Conservation (phyloP, 2,329 filamentous ascomycete genomes). For the Colletotrichum sp. region DNA sequence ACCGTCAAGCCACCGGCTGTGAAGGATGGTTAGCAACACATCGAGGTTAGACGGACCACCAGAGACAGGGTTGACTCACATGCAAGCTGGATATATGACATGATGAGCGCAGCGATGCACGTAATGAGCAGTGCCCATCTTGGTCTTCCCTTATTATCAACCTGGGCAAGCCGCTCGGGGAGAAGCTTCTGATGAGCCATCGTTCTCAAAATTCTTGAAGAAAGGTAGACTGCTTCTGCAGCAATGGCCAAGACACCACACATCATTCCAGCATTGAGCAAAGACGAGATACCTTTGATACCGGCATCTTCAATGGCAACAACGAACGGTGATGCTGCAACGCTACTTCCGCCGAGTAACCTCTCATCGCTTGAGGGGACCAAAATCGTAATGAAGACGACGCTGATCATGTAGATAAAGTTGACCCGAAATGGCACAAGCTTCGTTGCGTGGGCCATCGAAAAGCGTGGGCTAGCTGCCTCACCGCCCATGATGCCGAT, state of each 20-base stretch:
- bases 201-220: background rate
- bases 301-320: background rate
- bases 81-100: background rate
- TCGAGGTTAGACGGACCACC: background rate
- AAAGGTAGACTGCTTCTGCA: background rate
- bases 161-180: background rate
- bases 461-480: background rate
- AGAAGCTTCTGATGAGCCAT: background rate
- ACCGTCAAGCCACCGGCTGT: background rate
- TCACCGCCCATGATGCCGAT: background rate
- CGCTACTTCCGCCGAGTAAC: background rate
- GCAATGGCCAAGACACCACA: background rate
- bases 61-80: background rate
- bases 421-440: background rate
- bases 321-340: background rate
- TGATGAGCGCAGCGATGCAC: background rate
- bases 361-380: background rate
- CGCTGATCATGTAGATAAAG: background rate
- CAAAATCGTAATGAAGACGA: background rate
- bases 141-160: background rate
- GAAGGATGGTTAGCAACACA: background rate
- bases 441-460: background rate
- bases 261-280: background rate
- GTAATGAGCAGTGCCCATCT: background rate
- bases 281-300: background rate